These are phyloP conservation scores for Aspergillus fischeri DNA, from an alignment of 2,329 filamentous ascomycete species.

Conservation along the genomic window DNA sequence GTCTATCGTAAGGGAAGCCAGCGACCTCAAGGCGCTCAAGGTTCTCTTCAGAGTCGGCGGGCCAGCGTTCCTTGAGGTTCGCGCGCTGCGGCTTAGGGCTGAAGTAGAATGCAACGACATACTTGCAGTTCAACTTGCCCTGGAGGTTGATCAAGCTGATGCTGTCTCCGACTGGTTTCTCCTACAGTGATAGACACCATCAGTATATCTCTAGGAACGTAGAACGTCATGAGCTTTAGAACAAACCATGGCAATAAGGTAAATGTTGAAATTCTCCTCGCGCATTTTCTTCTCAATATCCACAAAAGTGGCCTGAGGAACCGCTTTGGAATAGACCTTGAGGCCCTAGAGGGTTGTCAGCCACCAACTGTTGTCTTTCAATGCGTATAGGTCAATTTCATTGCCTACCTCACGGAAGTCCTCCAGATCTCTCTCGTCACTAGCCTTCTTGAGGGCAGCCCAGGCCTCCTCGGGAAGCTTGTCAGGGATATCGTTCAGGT, in stretches of 20 bases:
- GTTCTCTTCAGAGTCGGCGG: conserved; percentile 47
- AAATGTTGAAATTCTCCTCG: conserved; percentile 43
- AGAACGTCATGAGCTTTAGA: not conserved
- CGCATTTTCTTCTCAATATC: conserved; percentile 51
- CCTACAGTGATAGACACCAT: conserved; percentile 23
- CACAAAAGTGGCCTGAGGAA: conserved; percentile 42
- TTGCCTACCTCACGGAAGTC: conserved; percentile 45
- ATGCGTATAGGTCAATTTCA: not conserved
- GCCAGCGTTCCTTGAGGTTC: conserved; percentile 48
- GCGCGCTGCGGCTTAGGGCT: conserved; percentile 45
- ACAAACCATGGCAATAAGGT: conserved; percentile 50
- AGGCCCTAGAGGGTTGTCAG: conserved; percentile 34
- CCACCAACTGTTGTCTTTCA: not conserved
- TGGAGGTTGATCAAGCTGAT: conserved; percentile 52
- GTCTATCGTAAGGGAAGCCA: conserved; percentile 48
- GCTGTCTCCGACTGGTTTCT: conserved; percentile 39
- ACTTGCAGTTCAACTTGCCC: conserved; percentile 50
- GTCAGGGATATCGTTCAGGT: conserved; percentile 43
- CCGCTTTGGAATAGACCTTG: conserved; percentile 49
- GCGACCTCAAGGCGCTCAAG: conserved; percentile 49
- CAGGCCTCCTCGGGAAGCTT: conserved; percentile 49
- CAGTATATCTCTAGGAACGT: not conserved
- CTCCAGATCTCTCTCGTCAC: conserved; percentile 46
- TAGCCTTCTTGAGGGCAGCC: conserved; percentile 47
- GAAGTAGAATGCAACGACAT: conserved; percentile 48